Base-by-base conservation (phyloP, 495 filamentous ascomycete species). In the Saxophila tyrrhenica region DNA sequence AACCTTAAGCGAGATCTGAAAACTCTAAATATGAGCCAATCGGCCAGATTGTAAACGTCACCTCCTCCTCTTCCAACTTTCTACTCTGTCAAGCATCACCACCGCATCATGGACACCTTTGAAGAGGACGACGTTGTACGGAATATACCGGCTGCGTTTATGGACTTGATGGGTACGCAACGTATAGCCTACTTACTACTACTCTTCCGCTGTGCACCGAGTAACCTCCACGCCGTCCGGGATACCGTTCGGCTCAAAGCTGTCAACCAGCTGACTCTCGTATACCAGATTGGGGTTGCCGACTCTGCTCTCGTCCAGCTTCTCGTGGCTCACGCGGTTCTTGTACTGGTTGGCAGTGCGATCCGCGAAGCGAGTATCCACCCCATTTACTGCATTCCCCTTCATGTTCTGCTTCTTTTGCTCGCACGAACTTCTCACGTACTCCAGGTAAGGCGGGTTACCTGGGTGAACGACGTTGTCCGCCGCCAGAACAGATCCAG, bases 381-480 rank as follows among this genome's bases (percentile, higher is more conserved):
- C 56, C 39, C 59, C 56, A 15, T 60, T 47, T 25, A 62, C 60
- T 22, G 52, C 63, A 42, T 55, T 45, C 39, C 67, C 64, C 17
- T 51, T 60, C 2, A 17, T 24, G 7, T 16, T 38, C 50, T 64
- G 58, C 60, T 52, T 29, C 67, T 82, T 79, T 59, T 80, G 67
- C 23, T 69, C 58, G 1, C 77, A 70, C 39, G 67, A 76, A 52
- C 74, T 76, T 22, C 79, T 66, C 3, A 86, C 82, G 56, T 82
- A 86, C 59, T 79, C 70, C 52, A 84, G 63, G 67, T 89, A 90
- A 11, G 75, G 76, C n/a, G 85, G 85, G 60, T 87, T 87, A 0
- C 84, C 85, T 0, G 85, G 86, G 51, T 76, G 73, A 20, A 88
- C 69, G 17, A 88, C 80, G 66, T 91, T 89, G 63, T 91, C 85